Evolutionary conservation across 2,329 filamentous ascomycete species (phyloP), one percentile per base, ranked within the genome.

Genomic region (Pyrenochaeta sp.): DNA sequence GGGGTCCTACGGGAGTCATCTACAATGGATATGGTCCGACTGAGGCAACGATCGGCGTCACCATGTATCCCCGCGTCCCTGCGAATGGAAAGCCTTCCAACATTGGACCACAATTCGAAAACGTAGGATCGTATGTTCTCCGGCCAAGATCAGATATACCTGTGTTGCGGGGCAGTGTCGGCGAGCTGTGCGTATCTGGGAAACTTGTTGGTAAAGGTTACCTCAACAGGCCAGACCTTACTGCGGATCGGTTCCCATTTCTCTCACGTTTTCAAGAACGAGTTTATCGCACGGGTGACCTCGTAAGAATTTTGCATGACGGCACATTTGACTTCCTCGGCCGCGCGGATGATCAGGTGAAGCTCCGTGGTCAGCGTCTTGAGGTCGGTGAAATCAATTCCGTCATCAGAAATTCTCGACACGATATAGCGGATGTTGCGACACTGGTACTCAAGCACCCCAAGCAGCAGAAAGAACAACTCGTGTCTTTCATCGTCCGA

Each of bases 361-460:
- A 97, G 67, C 79, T 96, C 3, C 84, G 93, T 8, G 92, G 92
- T 0, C 92, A 96, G 67, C 81, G 92, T 10, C 79, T 97, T 1
- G 93, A 97, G 62, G 87, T 96, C 48, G 89, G 87, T 1, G 92
- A 97, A 73, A 96, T 96, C 68, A 94, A 96, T 57, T 86, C 92
- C 35, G 83, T 88, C 7, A 90, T 96, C 58, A 85, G 84, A 32
- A 76, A 81, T 14, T 81, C 81, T 0, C 77, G 83, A 0, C 51
- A 68, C 0, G 74, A 74, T 1, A 72, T 94, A 7, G 75, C 80
- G 10, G 89, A 96, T 55, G 85, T 89, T 0, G 84, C 85, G 3
- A 95, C 91, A 0, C 74, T 95, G 10, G 89, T 96, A 1, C 72
- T 87, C 3, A 88, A 86, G 44, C 87, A 90, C 59, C 78, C 75